Conservation (phyloP, 2,329 filamentous ascomycete genomes). For the Madurella fahalii region DNA sequence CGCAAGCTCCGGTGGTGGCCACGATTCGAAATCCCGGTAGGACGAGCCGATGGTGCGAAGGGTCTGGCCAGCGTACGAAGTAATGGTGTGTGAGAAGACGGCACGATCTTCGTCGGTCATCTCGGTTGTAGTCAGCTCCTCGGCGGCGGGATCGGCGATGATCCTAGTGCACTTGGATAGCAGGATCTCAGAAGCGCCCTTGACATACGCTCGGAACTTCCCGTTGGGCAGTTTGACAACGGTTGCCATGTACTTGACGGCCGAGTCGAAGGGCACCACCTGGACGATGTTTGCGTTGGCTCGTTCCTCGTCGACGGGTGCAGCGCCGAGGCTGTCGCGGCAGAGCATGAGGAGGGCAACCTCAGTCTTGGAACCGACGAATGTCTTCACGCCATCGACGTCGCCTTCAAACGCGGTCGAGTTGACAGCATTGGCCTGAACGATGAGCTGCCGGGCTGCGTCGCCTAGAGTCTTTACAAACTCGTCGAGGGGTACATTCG, state of each 20-base stretch:
- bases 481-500: conserved; percentile 27
- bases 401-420: conserved; percentile 53
- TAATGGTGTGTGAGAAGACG: conserved; percentile 51
- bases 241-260: conserved; percentile 54
- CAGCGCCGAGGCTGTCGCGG: conserved; percentile 47
- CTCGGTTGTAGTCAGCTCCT: conserved; percentile 44
- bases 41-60: conserved; percentile 71
- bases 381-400: conserved; percentile 33
- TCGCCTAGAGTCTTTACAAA: conserved; percentile 23
- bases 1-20: conserved; percentile 26
- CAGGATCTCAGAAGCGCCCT: conserved; percentile 56
- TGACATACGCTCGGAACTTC: conserved; percentile 49
- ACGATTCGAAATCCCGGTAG: conserved; percentile 64
- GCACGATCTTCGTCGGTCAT: conserved; percentile 56
- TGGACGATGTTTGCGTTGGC: conserved; percentile 43
- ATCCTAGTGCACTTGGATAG: conserved; percentile 41
- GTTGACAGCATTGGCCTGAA: conserved; percentile 39
- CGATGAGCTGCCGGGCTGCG: conserved; percentile 24
- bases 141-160: conserved; percentile 46
- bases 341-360: conserved; percentile 49
- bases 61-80: conserved; percentile 60
- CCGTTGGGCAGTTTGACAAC: conserved; percentile 45
- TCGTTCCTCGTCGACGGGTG: conserved; percentile 43
- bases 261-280: conserved; percentile 52
- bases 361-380: conserved; percentile 54